Evolutionary conservation across 2,329 filamentous ascomycete species (phyloP), one percentile per base, ranked within the genome.

Genomic region (Botrytis hyacinthi): DNA sequence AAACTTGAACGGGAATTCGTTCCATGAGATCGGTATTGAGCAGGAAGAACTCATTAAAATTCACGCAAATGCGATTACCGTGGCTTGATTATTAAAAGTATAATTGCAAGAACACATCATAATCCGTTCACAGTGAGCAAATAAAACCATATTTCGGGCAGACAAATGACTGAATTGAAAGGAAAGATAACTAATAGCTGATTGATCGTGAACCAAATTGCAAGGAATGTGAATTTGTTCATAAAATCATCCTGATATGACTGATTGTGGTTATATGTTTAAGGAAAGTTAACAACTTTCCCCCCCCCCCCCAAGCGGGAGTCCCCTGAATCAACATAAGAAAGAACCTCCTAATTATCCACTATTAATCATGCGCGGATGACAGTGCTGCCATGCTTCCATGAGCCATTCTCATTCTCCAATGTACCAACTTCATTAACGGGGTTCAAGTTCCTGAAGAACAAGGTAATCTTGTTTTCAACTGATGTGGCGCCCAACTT

Each of bases 391-490:
- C 70, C 70, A 7, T 40, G 9, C 35, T 66, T 66, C 70, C 70
- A 71, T 26, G 42, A 26, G 60, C 70, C 70, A 57, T 66, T n/a
- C 0, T 66, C 35, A 35, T 71, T 57, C 37, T 71, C 46, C 37
- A 66, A n/a, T 3, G 60, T 66, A 29, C 29, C 59, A 57, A 71
- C 70, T 14, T 71, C 60, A 7, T 62, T 62, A 22, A 66, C 70
- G 37, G 70, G 70, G 46, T 54, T 67, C 60, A 71, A 71, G 60
- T 20, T 71, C 37, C 60, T 71, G 46, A 66, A 66, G 70, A 71
- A 71, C 44, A 71, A 51, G 37, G 70, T 71, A 16, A 71, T 48
- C 48, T 71, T 66, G 60, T 71, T 44, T 4, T 54, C 60, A 20
- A 66, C 70, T 37, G 70, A 66, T 32, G 70, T 71, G 54, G 46